Base-by-base conservation (phyloP, 2,329 filamentous ascomycete species). In the Epichloe baconii region DNA sequence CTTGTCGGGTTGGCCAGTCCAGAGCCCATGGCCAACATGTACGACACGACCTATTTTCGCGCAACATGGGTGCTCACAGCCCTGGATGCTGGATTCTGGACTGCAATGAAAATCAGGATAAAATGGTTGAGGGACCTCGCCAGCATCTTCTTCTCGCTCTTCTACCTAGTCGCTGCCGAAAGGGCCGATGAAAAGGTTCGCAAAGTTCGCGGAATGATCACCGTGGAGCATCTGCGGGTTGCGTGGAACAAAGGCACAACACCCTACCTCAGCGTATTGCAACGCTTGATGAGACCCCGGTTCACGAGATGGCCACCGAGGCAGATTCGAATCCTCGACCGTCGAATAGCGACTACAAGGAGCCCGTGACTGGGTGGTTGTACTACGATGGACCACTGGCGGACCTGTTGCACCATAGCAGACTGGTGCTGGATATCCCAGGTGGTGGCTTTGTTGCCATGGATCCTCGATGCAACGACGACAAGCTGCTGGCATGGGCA, bases 31-130 rank as follows among this genome's bases (percentile, higher is more conserved):
- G 86, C 90, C 34, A 95, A 95, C 63, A 84, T 97, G 65, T 98
- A 98, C 71, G 88, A 87, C 50, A 77, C 88, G 48, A 83, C 86
- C 31, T 98, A 94, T 71, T 98, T 95, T 66, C 84, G 93, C 47
- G 93, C 93, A 51, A 98, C 93, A 64, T 98, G 93, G 93, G 80
- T 97, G 15, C 83, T 93, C 49, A 98, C 93, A 0, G 93, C 89
- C 0, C 71, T 98, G 54, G 93, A 98, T 61, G 93, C 93, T 5
- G 93, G 93, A 1, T 98, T 96, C 67, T 98, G 93, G 93, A 95
- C 89, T 0, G 93, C 93, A 36, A 98, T 98, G 93, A 85, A 82
- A 61, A 90, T 98, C 56, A 80, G 79, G 46, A 65, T 65, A 49
- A 89, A 86, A 60, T 90, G 86, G 80, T 59, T 95, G 42, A 78